phyloP scores from a whole-genome alignment of 139 green algal species.

The Coelastrella sp. region DNA sequence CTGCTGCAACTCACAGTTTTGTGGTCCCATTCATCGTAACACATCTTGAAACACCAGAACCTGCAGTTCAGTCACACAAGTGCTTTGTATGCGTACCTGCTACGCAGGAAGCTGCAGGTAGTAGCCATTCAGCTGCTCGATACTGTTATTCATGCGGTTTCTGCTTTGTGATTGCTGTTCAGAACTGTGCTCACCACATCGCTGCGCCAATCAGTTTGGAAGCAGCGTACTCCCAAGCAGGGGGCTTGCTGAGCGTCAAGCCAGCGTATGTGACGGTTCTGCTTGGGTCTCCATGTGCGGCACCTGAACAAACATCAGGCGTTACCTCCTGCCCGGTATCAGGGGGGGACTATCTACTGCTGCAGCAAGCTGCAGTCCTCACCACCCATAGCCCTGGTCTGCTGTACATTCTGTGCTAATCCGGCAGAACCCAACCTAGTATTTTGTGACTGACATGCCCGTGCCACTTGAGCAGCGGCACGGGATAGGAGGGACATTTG shows the following conservation, averaged over 20 bases:
- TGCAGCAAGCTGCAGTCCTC: slow-evolving; percentile 5
- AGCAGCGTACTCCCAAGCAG: slow-evolving; percentile 43
- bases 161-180: no score
- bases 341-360: neutral
- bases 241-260: slow-evolving; percentile 29
- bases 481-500: slow-evolving; percentile 1
- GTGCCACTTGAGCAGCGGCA: slow-evolving; percentile 16
- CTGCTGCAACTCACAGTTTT: slow-evolving; percentile 41
- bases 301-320: neutral
- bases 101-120: no score
- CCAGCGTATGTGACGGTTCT: slow-evolving; percentile 45
- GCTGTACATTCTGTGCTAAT: slow-evolving; percentile 16
- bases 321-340: neutral
- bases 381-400: slow-evolving; percentile 27
- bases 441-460: slow-evolving; percentile 2
- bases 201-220: slow-evolving; percentile 22
- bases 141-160: no score
- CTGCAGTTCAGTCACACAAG: no score
- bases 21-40: slow-evolving; percentile 48
- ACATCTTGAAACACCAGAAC: slow-evolving; percentile 48
- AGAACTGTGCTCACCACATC: slow-evolving; percentile 11
- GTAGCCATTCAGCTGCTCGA: no score
- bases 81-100: no score
- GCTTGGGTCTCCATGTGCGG: slow-evolving; percentile 10
- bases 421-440: neutral